Conservation (phyloP, 305 asterid species). For the Euphrasia arctica region DNA sequence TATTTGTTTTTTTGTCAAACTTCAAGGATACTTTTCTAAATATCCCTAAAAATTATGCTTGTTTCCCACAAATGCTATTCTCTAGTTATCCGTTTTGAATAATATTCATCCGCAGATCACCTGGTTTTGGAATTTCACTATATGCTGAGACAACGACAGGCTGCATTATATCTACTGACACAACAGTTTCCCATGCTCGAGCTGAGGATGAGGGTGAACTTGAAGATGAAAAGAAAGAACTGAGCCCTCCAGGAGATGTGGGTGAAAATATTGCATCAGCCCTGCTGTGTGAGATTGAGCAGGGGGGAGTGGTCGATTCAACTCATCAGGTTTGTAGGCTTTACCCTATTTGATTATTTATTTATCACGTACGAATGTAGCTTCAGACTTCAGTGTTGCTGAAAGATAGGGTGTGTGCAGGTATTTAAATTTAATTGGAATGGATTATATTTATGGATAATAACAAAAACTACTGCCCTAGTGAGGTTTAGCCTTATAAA, state of each 20-base stretch:
- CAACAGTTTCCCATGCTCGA: slow-evolving; percentile 49
- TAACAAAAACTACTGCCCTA: neutral
- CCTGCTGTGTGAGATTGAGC: slow-evolving; percentile 73
- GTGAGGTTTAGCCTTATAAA: neutral
- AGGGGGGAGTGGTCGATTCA: slow-evolving; percentile 98
- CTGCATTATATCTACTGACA: slow-evolving; percentile 73
- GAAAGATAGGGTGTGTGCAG: too few species aligned
- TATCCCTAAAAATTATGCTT: neutral
- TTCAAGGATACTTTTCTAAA: neutral
- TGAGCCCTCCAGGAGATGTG: slow-evolving; percentile 65
- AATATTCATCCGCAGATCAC: slow-evolving; percentile 55
- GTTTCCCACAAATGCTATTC: neutral
- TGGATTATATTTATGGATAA: too few species aligned
- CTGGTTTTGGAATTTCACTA: slow-evolving; percentile 86
- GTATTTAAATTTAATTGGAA: too few species aligned
- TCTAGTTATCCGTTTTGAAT: slow-evolving; percentile 10
- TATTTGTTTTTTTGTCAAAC: neutral
- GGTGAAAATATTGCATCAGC: slow-evolving; percentile 66
- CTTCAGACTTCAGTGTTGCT: neutral
- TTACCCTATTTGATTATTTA: slow-evolving; percentile 3
- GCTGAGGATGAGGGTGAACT: slow-evolving; percentile 46
- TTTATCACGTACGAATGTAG: neutral
- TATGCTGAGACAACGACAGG: slow-evolving; percentile 88
- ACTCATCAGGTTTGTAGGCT: slow-evolving; percentile 68
- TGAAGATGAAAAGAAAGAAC: slow-evolving; percentile 52